Conservation (phyloP, 2,329 filamentous ascomycete species). For the Penicillium hesseltinei region DNA sequence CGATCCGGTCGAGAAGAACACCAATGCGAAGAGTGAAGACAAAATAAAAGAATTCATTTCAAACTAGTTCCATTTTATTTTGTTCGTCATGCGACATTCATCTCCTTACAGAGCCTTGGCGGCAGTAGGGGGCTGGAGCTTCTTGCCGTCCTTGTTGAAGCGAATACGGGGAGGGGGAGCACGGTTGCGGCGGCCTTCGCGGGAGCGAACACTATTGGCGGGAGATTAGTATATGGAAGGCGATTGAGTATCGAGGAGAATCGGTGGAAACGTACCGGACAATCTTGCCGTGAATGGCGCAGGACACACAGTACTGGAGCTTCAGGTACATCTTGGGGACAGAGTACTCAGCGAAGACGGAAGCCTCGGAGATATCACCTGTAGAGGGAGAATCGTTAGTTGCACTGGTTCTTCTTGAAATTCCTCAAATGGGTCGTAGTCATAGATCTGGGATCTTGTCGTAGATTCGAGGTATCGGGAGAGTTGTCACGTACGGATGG, state of each 20-base stretch:
- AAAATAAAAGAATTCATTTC: constrained; percentile 39
- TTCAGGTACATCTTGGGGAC: constrained; percentile 99
- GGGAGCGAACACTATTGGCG: constrained; percentile 80
- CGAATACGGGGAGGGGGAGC: constrained; percentile 94
- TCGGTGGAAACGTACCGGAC: constrained; percentile 76
- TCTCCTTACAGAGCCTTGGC: constrained; percentile 58
- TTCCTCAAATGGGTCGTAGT: not conserved
- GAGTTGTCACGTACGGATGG: constrained; percentile 78
- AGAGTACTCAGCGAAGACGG: constrained; percentile 98
- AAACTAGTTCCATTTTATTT: constrained; percentile 39
- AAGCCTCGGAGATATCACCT: constrained; percentile 99
- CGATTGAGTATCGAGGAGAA: not conserved
- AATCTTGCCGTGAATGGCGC: constrained; percentile 99
- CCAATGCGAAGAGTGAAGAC: constrained; percentile 31
- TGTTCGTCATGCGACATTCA: constrained; percentile 28
- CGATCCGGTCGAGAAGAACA: constrained; percentile 27
- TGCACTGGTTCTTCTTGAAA: not conserved
- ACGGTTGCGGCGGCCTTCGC: constrained; percentile 96
- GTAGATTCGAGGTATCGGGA: constrained; percentile 7
- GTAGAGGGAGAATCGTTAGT: constrained; percentile 20
- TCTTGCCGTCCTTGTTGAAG: constrained; percentile 99
- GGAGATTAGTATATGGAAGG: constrained; percentile 8
- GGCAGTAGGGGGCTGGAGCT: constrained; percentile 84
- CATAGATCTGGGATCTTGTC: not conserved
- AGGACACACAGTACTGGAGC: constrained; percentile 99